phyloP scores from a whole-genome alignment of 129 eudicot species.

The Tagetes erecta region DNA sequence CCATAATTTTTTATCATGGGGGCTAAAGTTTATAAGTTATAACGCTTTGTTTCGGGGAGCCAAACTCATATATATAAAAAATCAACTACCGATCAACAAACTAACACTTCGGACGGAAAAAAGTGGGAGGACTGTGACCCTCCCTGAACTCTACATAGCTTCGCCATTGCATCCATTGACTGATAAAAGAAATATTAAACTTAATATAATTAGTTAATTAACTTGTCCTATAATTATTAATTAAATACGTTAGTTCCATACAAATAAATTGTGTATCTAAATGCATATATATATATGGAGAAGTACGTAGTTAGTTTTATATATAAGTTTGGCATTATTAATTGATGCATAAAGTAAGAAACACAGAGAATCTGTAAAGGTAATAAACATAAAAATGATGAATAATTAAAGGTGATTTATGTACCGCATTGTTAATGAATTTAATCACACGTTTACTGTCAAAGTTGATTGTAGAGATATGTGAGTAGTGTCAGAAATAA shows the following conservation, averaged over 20 bases:
- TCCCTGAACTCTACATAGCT: too few relatives aligned
- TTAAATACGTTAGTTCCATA: conserved; percentile 1
- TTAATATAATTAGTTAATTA: not conserved
- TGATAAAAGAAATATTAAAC: not conserved
- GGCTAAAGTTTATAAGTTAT: too few relatives aligned
- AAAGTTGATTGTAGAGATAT: conserved; percentile 42
- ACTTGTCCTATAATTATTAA: not conserved
- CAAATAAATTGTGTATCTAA: conserved; percentile 17
- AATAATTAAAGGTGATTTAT: conserved; percentile 41
- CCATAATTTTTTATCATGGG: too few relatives aligned
- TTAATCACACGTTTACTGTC: conserved; percentile 46
- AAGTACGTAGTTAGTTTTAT: not conserved
- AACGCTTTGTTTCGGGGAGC: too few relatives aligned
- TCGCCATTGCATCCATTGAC: too few relatives aligned
- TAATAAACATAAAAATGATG: conserved; percentile 34
- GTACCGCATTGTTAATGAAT: conserved; percentile 43
- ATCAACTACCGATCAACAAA: too few relatives aligned
- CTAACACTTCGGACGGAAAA: too few relatives aligned
- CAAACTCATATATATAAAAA: too few relatives aligned
- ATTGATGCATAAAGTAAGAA: conserved; percentile 39
- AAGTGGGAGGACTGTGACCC: too few relatives aligned
- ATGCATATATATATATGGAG: not conserved
- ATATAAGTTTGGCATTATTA: conserved; percentile 39
- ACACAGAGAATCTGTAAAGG: conserved; percentile 50
- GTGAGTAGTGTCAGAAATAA: conserved; percentile 42